Percentiles rank a stretch among this genome's conserved stretches.
Conservation (phyloP, 2,329 filamentous ascomycete genomes). For the Cercospora sp. region DNA sequence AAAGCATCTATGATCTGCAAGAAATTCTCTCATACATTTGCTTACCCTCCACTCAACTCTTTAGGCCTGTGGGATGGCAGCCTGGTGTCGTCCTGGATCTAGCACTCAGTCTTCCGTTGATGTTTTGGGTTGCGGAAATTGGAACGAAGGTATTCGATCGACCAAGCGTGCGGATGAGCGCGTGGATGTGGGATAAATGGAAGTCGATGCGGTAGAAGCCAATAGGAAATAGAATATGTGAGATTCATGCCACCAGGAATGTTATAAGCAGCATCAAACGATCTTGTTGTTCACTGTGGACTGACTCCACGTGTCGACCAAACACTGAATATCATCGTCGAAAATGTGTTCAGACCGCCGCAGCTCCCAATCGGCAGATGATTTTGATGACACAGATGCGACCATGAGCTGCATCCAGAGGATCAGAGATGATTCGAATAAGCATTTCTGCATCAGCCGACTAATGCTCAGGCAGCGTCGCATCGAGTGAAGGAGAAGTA, state of each 20-base stretch:
- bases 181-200: conserved; percentile 19
- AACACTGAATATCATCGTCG: background rate
- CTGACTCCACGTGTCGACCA: background rate
- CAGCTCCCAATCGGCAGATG: background rate
- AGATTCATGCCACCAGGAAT: background rate
- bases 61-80: conserved; percentile 17
- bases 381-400: background rate
- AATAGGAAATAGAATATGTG: background rate
- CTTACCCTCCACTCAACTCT: background rate
- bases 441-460: background rate
- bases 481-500: background rate
- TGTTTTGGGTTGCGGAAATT: conserved; percentile 27
- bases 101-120: conserved; percentile 19
- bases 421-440: background rate
- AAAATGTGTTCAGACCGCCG: too few relatives aligned
- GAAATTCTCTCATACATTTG: background rate
- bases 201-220: conserved; percentile 14
- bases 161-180: conserved; percentile 21
- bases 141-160: conserved; percentile 27
- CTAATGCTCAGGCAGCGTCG: background rate
- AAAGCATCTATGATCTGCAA: background rate
- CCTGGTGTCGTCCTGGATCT: conserved; percentile 23
- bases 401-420: background rate
- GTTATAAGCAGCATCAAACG: background rate
- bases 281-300: background rate